Evolutionary conservation across 805 yeast species (phyloP), one percentile per base, ranked within the genome.

Genomic region (Metschnikowia koreensis): DNA sequence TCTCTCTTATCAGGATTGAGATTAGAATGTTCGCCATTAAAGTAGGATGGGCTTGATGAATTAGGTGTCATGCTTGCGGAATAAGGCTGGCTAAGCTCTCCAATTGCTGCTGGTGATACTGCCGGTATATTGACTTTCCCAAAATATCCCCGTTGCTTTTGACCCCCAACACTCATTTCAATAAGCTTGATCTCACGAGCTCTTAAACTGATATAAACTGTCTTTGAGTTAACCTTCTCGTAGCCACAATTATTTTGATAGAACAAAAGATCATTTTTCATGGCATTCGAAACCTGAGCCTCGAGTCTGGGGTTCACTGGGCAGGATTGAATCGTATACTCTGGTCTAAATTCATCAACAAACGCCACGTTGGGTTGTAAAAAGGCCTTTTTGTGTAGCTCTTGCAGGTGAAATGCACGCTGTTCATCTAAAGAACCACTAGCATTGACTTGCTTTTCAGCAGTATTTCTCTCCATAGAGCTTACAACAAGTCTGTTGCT

Each of bases 241-340:
- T 62, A 65, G 7, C 64, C 62, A 44, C 68, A 66, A 53, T 70
- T 69, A 51, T 72, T 73, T 48, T 71, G 77, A 53, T 67, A 70
- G 52, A 73, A 74, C 39, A 73, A 60, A 48, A 82, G 61, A 57
- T 81, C 86, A 51, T 72, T 73, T 57, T 77, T 81, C 86, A 82
- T 82, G 12, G 82, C 67, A 34, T 64, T 64, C 12, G 74, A 62
- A 10, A 82, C 73, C 47, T 75, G 80, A 8, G 72, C 64, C 54
- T 82, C 86, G 7, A 81, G 64, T 50, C 81, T 80, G 12, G 77
- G 72, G 17, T 73, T 68, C 13, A 74, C 65, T 0, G 84, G 84
- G 59, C 83, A 79, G 9, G 84, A 81, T 62, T 82, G 87, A 28
- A 81, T 54, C 12, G 68, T 63, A 57, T 76, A 81, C 56, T 81